Evolutionary conservation across 1,139 yeast species (phyloP).

Genomic region (Candida tropicalis): DNA sequence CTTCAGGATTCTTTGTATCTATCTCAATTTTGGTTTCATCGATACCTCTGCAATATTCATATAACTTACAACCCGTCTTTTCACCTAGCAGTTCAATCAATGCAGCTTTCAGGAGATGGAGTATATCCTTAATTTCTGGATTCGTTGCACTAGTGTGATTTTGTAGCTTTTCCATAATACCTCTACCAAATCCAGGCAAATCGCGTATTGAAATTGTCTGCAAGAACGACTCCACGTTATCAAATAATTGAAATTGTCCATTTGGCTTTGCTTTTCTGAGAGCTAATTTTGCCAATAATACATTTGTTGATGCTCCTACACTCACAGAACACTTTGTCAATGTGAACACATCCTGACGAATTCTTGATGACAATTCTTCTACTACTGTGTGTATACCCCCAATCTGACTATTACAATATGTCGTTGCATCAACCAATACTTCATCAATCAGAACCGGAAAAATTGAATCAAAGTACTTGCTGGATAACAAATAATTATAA

Average conservation of each 20-base stretch:
- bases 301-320: conserved; percentile 73
- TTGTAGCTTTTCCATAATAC: conserved; percentile 32
- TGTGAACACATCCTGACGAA: conserved; percentile 48
- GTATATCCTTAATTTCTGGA: conserved; percentile 35
- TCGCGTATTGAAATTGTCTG: conserved; percentile 48
- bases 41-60: conserved; percentile 62
- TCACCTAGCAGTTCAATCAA: conserved; percentile 59
- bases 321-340: conserved; percentile 71
- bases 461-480: conserved; percentile 57
- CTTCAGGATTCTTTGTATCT: conserved; percentile 47
- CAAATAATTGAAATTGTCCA: conserved; percentile 50
- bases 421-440: conserved; percentile 71
- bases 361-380: conserved; percentile 29
- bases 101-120: conserved; percentile 31
- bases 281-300: conserved; percentile 79
- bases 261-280: conserved; percentile 78
- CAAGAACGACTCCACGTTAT: conserved; percentile 40
- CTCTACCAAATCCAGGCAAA: conserved; percentile 86
- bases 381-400: conserved; percentile 20
- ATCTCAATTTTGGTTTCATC: conserved; percentile 62
- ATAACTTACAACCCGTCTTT: conserved; percentile 68
- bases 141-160: conserved; percentile 10
- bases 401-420: conserved; percentile 25
- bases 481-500: conserved; percentile 54
- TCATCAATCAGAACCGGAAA: conserved; percentile 93